phyloP scores from a whole-genome alignment of 2,329 filamentous ascomycete genomes.

The Penicillium fuscoglaucum region DNA sequence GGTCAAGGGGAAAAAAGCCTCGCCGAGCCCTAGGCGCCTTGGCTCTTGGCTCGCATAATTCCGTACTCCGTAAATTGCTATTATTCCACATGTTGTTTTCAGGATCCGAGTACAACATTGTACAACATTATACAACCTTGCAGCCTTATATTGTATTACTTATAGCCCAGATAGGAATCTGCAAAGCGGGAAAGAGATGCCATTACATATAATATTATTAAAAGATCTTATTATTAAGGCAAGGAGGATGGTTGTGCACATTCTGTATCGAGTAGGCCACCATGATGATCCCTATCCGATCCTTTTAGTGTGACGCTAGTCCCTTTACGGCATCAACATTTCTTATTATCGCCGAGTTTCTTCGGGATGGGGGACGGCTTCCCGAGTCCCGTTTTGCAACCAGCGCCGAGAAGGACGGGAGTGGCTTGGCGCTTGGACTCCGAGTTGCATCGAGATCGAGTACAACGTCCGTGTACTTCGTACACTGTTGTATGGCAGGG shows the following conservation, averaged over 20 bases:
- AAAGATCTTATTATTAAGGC: neutral
- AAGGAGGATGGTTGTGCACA: slow-evolving; percentile 7
- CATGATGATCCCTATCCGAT: neutral
- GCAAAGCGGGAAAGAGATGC: neutral
- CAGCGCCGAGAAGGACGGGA: slow-evolving; percentile 5
- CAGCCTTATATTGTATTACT: neutral
- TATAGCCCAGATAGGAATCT: neutral
- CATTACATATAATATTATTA: neutral
- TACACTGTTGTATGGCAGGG: neutral
- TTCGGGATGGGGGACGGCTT: slow-evolving; percentile 9
- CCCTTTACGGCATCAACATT: neutral
- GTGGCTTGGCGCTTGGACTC: slow-evolving; percentile 4
- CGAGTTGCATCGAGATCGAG: slow-evolving; percentile 3
- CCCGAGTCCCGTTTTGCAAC: slow-evolving; percentile 6
- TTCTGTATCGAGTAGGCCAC: slow-evolving; percentile 1
- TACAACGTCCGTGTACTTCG: neutral
- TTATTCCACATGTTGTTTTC: neutral
- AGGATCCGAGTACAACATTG: neutral
- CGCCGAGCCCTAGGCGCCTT: neutral
- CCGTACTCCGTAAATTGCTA: neutral
- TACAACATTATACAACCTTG: neutral
- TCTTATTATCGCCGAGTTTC: neutral
- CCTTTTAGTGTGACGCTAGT: slow-evolving; percentile 3
- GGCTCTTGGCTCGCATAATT: slow-evolving; percentile 4
- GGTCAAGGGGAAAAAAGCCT: neutral